These are phyloP conservation scores for Aquilaria agallochum DNA, from an alignment of 441 rosid genomes.

Conservation along the genomic window DNA sequence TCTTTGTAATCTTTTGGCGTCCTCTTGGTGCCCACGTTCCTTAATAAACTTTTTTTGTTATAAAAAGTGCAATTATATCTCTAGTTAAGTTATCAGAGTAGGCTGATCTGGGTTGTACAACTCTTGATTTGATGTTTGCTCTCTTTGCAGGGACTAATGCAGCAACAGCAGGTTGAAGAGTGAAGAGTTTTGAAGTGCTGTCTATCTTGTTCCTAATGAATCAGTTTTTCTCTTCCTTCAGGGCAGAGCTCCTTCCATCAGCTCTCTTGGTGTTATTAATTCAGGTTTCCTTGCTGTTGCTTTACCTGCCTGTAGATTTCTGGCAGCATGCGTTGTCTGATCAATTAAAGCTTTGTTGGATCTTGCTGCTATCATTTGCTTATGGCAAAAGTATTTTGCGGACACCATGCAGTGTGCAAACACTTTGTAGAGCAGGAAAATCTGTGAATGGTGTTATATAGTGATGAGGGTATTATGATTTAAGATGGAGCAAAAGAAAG, in stretches of 20 bases:
- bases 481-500: no score
- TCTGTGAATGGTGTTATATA: neutral
- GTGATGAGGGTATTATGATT: no score
- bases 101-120: neutral
- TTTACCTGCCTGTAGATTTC: slow-evolving; percentile 19
- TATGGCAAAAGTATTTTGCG: neutral
- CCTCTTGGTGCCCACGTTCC: no score
- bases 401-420: no score
- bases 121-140: slow-evolving; percentile 5
- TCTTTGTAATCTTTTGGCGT: neutral
- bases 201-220: slow-evolving; percentile 13
- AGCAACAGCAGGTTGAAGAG: slow-evolving; percentile 40
- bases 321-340: slow-evolving; percentile 16
- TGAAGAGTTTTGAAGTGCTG: slow-evolving; percentile 11
- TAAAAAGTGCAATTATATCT: neutral
- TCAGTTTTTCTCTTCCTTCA: slow-evolving; percentile 25
- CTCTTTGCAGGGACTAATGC: slow-evolving; percentile 37
- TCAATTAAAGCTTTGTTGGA: slow-evolving; percentile 16
- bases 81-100: no score
- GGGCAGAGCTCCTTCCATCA: slow-evolving; percentile 33
- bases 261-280: slow-evolving; percentile 27
- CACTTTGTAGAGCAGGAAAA: slow-evolving; percentile 17
- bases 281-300: slow-evolving; percentile 4
- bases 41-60: neutral
- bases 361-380: slow-evolving; percentile 19